Evolutionary conservation across 257 asterid species (phyloP).

Genomic region (Solanum appendiculatum): DNA sequence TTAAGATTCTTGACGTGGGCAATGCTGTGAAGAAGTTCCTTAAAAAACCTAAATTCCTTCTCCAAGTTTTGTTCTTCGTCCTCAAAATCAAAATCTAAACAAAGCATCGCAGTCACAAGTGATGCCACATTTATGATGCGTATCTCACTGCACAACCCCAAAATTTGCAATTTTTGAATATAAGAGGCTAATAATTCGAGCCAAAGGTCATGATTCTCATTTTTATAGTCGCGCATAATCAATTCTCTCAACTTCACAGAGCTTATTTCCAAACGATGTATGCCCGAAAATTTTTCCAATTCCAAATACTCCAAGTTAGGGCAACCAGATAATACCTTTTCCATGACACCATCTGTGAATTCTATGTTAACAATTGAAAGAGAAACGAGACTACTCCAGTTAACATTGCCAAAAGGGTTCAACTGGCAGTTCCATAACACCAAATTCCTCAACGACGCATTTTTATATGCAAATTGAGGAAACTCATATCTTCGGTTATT

Average conservation of each 20-base stretch:
- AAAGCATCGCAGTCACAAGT: background rate
- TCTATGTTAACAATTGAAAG: background rate
- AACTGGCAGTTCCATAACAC: fast-evolving
- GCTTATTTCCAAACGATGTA: background rate
- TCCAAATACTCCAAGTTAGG: background rate
- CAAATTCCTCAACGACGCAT: background rate
- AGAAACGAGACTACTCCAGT: background rate
- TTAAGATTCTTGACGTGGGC: background rate
- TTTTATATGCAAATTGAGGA: background rate
- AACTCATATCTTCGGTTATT: background rate
- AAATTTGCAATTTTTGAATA: background rate
- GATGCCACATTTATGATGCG: background rate
- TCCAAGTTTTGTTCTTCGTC: background rate
- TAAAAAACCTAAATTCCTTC: background rate
- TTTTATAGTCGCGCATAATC: background rate
- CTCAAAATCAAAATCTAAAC: background rate
- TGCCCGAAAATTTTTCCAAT: fast-evolving
- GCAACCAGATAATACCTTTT: background rate
- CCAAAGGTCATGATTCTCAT: background rate
- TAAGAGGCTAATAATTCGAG: background rate
- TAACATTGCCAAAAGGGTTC: background rate
- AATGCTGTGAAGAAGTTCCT: background rate
- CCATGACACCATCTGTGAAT: background rate
- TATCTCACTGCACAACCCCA: background rate
- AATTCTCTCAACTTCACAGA: background rate